Percentiles rank a stretch among this genome's conserved stretches.
phyloP scores from a whole-genome alignment of 2,329 filamentous ascomycete genomes.

The Aspergillus sp. region DNA sequence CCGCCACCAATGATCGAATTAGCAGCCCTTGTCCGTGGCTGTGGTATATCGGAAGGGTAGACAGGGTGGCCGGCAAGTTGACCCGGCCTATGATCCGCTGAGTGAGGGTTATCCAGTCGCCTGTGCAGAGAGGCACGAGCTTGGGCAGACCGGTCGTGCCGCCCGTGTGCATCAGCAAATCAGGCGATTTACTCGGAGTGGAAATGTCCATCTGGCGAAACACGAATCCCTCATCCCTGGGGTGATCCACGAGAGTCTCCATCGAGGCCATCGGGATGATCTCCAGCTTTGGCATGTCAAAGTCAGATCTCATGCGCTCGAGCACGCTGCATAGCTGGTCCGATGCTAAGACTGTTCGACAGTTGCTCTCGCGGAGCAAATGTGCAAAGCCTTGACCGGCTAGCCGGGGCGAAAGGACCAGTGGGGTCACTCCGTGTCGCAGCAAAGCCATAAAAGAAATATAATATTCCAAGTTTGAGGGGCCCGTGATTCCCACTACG shows the following conservation, averaged over 20 bases:
- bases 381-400: slow-evolving; percentile 50
- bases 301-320: too few relatives aligned
- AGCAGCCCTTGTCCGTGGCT: background rate
- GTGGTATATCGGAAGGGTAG: background rate
- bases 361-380: slow-evolving; percentile 43
- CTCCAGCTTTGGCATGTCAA: too few relatives aligned
- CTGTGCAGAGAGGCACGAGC: background rate
- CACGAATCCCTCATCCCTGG: background rate
- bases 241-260: background rate
- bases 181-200: background rate
- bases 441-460: slow-evolving; percentile 55
- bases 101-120: slow-evolving; percentile 1
- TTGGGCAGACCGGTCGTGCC: slow-evolving; percentile 11
- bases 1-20: slow-evolving; percentile 25
- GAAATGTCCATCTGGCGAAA: background rate
- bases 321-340: background rate
- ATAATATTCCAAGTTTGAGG: slow-evolving; percentile 55
- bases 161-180: slow-evolving; percentile 7
- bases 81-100: background rate
- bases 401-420: slow-evolving; percentile 56
- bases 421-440: slow-evolving; percentile 54
- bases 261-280: background rate
- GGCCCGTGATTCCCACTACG: slow-evolving; percentile 52
- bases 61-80: background rate
- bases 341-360: slow-evolving; percentile 10